Conservation (phyloP, 495 filamentous ascomycete genomes). For the Trichoderma asperelloides region DNA sequence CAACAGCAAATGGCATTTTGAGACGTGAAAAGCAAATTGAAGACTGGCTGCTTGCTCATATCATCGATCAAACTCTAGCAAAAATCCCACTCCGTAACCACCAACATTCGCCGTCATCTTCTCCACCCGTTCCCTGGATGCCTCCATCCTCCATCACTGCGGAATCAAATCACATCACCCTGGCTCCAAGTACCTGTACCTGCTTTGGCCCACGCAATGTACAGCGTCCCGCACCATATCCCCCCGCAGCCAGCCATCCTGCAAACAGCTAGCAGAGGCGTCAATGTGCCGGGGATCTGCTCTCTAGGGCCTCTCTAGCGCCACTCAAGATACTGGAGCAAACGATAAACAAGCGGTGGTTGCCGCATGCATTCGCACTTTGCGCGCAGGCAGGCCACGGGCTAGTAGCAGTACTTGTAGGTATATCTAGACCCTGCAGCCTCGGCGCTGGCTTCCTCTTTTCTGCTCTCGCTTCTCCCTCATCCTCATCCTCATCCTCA, state of each 20-base stretch:
- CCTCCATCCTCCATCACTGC: neutral
- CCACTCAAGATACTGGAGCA: neutral
- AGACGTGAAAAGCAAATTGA: no score
- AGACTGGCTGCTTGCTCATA: no score
- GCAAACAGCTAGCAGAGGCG: conserved; percentile 4
- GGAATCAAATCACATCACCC: neutral
- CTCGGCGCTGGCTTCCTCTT: neutral
- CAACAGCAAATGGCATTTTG: no score
- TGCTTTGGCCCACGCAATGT: neutral
- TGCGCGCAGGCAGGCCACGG: neutral
- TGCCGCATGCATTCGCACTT: neutral
- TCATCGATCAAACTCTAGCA: no score
- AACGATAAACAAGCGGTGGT: neutral
- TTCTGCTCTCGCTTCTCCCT: neutral
- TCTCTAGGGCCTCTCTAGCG: neutral
- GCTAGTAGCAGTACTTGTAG: no score
- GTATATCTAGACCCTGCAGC: neutral
- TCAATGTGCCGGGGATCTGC: conserved; percentile 5
- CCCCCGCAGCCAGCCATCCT: neutral
- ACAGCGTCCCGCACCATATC: neutral
- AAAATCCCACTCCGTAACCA: neutral
- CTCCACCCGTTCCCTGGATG: neutral
- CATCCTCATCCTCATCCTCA: neutral
- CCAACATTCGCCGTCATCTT: neutral
- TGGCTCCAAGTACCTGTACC: neutral